phyloP scores from a whole-genome alignment of 2,329 filamentous ascomycete genomes.

The Verticillium isaacii region DNA sequence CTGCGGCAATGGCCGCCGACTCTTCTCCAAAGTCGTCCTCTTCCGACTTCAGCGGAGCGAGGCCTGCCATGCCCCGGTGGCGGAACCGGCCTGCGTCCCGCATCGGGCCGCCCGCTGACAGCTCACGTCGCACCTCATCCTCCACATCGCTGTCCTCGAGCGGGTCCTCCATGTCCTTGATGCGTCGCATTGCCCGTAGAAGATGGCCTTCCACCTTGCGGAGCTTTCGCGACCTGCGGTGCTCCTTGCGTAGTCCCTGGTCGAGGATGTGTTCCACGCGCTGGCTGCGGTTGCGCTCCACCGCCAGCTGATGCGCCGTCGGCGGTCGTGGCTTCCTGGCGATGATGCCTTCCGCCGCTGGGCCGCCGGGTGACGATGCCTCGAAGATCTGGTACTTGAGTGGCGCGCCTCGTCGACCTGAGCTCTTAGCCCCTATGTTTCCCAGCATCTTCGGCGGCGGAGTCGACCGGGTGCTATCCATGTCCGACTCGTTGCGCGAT shows the following conservation, averaged over 20 bases:
- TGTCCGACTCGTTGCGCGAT: constrained; percentile 52
- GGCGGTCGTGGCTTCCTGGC: constrained; percentile 66
- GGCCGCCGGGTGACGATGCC: constrained; percentile 37
- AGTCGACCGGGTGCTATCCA: constrained; percentile 39
- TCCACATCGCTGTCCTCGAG: constrained; percentile 63
- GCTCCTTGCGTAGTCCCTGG: constrained; percentile 63
- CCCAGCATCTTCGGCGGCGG: constrained; percentile 30
- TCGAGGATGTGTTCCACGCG: constrained; percentile 80
- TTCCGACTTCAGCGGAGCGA: constrained; percentile 58
- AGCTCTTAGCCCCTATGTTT: neutral
- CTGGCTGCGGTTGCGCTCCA: constrained; percentile 72
- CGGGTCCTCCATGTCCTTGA: constrained; percentile 49
- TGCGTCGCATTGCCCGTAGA: constrained; percentile 60
- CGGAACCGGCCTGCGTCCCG: constrained; percentile 36
- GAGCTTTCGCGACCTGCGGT: constrained; percentile 57
- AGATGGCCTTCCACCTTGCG: constrained; percentile 63
- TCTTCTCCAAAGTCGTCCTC: constrained; percentile 75
- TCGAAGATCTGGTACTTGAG: constrained; percentile 59
- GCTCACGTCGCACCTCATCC: constrained; percentile 29
- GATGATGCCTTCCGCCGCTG: constrained; percentile 48
- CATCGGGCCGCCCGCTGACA: constrained; percentile 20
- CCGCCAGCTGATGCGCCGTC: constrained; percentile 76
- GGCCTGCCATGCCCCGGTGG: constrained; percentile 57
- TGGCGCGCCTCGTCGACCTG: constrained; percentile 28
- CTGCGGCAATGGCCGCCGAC: constrained; percentile 58